Evolutionary conservation across 2,329 filamentous ascomycete genomes (phyloP), one percentile per base, ranked within the genome.

Genomic region (Geosmithia putterillii): DNA sequence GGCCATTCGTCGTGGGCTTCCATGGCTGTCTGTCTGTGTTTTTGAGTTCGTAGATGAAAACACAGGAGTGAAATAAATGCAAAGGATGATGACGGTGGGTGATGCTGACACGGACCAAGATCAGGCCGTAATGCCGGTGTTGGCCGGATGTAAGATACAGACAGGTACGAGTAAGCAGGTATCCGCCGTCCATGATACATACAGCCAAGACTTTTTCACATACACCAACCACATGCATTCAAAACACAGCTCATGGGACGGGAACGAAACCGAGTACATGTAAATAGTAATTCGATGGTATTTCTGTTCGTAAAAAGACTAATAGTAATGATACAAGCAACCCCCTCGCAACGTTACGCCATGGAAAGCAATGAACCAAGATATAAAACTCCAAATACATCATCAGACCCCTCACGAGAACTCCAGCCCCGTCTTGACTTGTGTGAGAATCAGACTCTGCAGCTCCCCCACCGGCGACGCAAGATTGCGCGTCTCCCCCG

Each of bases 371-470:
- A 12, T 32, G 28, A 32, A 32, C 5, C 10, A 32, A 12, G 10
- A 6, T 12, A 32, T 4, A 32, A 6, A 12, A 9, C 10, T 4
- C 23, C 23, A 25, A 25, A 25, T 25, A 10, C 28, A 32, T n/a
- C n/a, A n/a, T n/a, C n/a, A n/a, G n/a, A n/a, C n/a, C n/a, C n/a
- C 28, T 32, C 28, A 32, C 4, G 28, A 32, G 45, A 62, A 56
- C 44, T 55, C 51, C 40, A 63, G 40, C 10, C 61, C 60, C 1
- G 59, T 58, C 23, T 60, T 64, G 25, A 52, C 52, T 41, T 52
- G 53, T 32, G 52, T 49, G 22, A 64, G 38, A 10, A 50, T 53
- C 46, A 53, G 49, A 20, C 53, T 57, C 19, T 57, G 48, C 17
- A 57, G 41, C 20, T 56, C 46, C 45, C 47, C 44, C 42, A 58